Base-by-base conservation (phyloP, 495 filamentous ascomycete species). In the Eremomyces bilateralis region DNA sequence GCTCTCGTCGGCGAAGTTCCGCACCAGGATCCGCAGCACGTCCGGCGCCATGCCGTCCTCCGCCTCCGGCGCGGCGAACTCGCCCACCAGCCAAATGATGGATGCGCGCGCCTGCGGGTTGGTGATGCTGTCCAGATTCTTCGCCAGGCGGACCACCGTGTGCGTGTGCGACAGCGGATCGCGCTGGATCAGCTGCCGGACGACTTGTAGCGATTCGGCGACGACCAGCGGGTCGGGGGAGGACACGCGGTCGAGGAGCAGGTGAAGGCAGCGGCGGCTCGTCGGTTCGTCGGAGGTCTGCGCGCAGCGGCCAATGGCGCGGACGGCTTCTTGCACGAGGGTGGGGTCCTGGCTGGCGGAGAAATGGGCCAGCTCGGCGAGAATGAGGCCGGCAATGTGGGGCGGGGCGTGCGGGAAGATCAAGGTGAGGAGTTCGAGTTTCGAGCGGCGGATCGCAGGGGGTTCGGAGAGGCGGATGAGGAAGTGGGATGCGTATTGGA, bases 11-110 rank as follows among this genome's bases (percentile, higher is more conserved):
- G 71, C 61, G 44, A 93, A 97, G 10, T 69, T 70, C 47, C 82
- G 84, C 6, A 78, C 70, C 8, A 97, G 60, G 11, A 95, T 75
- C n/a, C 90, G 69, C 2, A 95, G 62, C 15, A 93, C 84, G 47
- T 97, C 88, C 0, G 85, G 70, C 0, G 90, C 88, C 38, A 97
- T 80, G 48, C 88, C 90, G 34, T 80, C 67, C 42, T 77, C 73
- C 2, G 71, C 64, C 38, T 84, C 72, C 8, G 74, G 44, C 0
- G 79, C 79, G 1, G 88, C 69, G 45, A 81, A 95, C 54, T 97
- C 88, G 33, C 88, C 88, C 0, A 97, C 84, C 3, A 97, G 71
- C 88, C 88, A 97, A 43, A 95, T 79, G 39, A 95, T 93, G 21
- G 73, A 85, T 11, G 90, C 85, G 36, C 88, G 64, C 3, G 88